Base-by-base conservation (phyloP, 768 basidiomycete species). In the Russula brevipes region DNA sequence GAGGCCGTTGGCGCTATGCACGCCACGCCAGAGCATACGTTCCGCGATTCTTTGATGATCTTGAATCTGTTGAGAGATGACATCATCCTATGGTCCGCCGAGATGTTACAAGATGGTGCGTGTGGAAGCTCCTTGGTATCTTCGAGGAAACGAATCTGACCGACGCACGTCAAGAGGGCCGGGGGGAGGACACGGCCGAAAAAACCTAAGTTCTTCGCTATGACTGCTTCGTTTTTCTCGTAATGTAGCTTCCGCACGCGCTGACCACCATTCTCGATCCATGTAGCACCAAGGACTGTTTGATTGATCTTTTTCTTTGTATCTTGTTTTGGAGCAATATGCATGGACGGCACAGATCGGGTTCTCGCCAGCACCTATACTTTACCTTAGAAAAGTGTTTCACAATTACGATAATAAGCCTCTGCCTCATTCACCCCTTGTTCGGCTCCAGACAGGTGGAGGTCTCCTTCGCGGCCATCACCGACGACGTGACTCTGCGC, bases 21-120 rank as follows among this genome's bases (percentile, higher is more conserved):
- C 10, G 62, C 63, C n/a, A 52, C 61, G 39, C 76, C 78, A 39
- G 79, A 82, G 72, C 80, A 82, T 69, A 78, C 75, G 56, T 78
- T 83, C 75, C 82, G 83, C 72, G 91, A 94, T 76, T 89, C 92
- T 57, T 80, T 94, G 75, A 85, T 90, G 75, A 92, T 92, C 69
- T 73, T 89, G 56, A 91, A 93, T 72, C 79, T 94, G 54, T 76
- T 94, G 71, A 81, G 86, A 70, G 91, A 94, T 73, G 93, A 94
- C 77, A 74, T 94, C 46, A 83, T 92, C 64, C 78, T 94, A 59
- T 95, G 93, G 91, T 87, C 87, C 44, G 82, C 80, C 38, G 90
- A 93, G 76, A 86, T 92, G 74, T 19, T 57, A n/a, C 75, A 77
- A 70, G 72, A 75, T 72, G 74, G 77, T 76, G 67, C 66, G 59